Percentiles rank a stretch among this genome's conserved stretches.
Evolutionary conservation across 75 land plant species (phyloP).

Genomic region (Pinus taeda): DNA sequence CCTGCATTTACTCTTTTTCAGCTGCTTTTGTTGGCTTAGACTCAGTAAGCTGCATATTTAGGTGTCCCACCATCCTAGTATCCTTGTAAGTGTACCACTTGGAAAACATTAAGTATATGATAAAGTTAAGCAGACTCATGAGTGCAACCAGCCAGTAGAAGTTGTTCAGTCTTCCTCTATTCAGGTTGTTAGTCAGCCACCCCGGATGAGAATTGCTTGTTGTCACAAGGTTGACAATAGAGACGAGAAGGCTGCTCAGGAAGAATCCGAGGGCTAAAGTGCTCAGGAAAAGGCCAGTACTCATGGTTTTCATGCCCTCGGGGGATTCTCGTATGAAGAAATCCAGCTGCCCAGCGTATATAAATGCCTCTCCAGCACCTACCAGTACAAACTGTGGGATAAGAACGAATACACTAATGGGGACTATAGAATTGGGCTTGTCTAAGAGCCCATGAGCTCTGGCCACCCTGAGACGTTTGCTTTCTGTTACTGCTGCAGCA

Average conservation of each 20-base stretch:
- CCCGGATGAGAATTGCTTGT: slow-evolving; percentile 20
- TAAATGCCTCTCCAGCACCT: slow-evolving; percentile 66
- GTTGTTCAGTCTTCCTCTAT: slow-evolving; percentile 43
- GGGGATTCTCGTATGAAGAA: slow-evolving; percentile 76
- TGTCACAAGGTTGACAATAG: slow-evolving; percentile 47
- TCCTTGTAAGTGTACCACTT: slow-evolving; percentile 65
- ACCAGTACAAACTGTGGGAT: slow-evolving; percentile 64
- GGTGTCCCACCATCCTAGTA: no score
- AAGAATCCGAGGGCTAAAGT: slow-evolving; percentile 65
- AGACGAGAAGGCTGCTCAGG: slow-evolving; percentile 55
- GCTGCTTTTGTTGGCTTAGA: no score
- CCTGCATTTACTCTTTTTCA: no score
- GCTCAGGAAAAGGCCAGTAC: slow-evolving; percentile 67
- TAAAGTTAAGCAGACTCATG: slow-evolving; percentile 54
- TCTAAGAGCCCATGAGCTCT: slow-evolving; percentile 11
- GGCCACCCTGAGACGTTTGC: slow-evolving; percentile 47
- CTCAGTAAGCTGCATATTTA: no score
- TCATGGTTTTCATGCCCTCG: slow-evolving; percentile 67
- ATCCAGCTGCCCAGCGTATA: slow-evolving; percentile 73
- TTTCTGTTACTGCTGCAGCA: slow-evolving; percentile 58
- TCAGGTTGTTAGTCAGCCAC: neutral
- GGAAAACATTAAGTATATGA: slow-evolving; percentile 36
- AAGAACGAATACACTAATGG: slow-evolving; percentile 47
- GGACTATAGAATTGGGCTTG: slow-evolving; percentile 21
- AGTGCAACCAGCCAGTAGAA: slow-evolving; percentile 85